phyloP scores from a whole-genome alignment of 202 grass and related monocot species.

The Eragrostis tef region DNA sequence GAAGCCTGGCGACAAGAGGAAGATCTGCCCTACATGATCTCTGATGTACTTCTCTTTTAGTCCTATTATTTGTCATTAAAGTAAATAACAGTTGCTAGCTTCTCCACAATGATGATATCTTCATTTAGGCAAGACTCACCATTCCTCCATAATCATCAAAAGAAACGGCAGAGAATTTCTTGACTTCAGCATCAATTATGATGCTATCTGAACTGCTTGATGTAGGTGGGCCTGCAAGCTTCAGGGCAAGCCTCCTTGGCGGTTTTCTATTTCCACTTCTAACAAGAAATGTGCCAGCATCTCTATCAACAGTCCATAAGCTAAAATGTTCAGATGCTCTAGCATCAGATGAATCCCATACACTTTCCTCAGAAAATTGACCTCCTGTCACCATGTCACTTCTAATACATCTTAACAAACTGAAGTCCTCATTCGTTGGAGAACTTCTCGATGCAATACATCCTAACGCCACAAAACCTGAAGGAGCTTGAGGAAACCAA shows the following conservation, averaged over 20 bases:
- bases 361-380: conserved; percentile 78
- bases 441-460: conserved; percentile 80
- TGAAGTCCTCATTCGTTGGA: conserved; percentile 64
- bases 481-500: conserved; percentile 85
- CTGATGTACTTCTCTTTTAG: not conserved
- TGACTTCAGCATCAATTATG: conserved; percentile 85
- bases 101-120: not conserved
- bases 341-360: conserved; percentile 84
- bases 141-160: conserved; percentile 98
- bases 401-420: conserved; percentile 80
- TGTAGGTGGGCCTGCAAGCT: conserved; percentile 65
- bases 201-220: conserved; percentile 72
- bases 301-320: conserved; percentile 82
- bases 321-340: conserved; percentile 78
- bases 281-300: conserved; percentile 84
- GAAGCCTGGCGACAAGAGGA: not conserved
- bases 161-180: conserved; percentile 82
- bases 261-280: conserved; percentile 83
- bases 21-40: not conserved
- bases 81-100: conserved; percentile 8
- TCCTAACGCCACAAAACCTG: conserved; percentile 88
- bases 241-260: conserved; percentile 80
- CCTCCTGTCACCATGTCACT: conserved; percentile 89
- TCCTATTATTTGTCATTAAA: not conserved
- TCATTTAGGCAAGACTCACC: conserved; percentile 56